A percentile compares a stretch with the other conserved stretches of the same genome.
Evolutionary conservation across 164 flowering plant species (phyloP).

Genomic region (Magnolia kwangsiensis): DNA sequence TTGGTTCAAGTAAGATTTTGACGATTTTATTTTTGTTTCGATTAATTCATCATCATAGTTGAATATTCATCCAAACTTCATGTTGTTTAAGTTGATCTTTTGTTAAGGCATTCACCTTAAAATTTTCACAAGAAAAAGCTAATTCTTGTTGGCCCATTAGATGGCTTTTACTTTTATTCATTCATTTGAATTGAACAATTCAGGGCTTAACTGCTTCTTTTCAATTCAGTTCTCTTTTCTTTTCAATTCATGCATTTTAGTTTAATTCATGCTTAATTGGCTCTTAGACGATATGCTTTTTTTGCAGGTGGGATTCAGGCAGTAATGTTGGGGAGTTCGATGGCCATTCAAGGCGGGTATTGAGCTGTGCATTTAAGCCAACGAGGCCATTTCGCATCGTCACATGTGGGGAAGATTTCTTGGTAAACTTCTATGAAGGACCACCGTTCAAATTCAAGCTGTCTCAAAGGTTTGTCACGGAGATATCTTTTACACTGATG

Average conservation of each 20-base stretch:
- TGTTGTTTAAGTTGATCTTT: too few relatives aligned
- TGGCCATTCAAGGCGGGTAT: conserved; percentile 87
- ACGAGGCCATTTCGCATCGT: conserved; percentile 94
- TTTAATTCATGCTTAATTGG: neutral
- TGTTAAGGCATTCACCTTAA: too few relatives aligned
- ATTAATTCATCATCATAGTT: too few relatives aligned
- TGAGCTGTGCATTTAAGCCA: conserved; percentile 94
- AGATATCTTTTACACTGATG: neutral
- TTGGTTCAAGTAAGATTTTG: too few relatives aligned
- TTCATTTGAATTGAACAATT: too few relatives aligned
- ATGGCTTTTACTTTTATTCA: too few relatives aligned
- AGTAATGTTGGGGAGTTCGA: conserved; percentile 93
- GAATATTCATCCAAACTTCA: too few relatives aligned
- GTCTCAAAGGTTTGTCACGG: conserved; percentile 66
- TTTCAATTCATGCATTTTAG: neutral
- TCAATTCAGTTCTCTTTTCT: too few relatives aligned
- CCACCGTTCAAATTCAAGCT: conserved; percentile 97
- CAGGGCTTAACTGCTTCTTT: too few relatives aligned
- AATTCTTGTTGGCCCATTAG: too few relatives aligned
- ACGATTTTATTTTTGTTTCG: too few relatives aligned
- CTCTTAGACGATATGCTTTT: neutral
- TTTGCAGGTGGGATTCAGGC: conserved; percentile 97
- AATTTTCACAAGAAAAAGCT: too few relatives aligned
- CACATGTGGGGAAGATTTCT: conserved; percentile 94
- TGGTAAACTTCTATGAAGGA: conserved; percentile 96